Base-by-base conservation (phyloP, 1,139 yeast genomes). In the Debaryomyces sp. region DNA sequence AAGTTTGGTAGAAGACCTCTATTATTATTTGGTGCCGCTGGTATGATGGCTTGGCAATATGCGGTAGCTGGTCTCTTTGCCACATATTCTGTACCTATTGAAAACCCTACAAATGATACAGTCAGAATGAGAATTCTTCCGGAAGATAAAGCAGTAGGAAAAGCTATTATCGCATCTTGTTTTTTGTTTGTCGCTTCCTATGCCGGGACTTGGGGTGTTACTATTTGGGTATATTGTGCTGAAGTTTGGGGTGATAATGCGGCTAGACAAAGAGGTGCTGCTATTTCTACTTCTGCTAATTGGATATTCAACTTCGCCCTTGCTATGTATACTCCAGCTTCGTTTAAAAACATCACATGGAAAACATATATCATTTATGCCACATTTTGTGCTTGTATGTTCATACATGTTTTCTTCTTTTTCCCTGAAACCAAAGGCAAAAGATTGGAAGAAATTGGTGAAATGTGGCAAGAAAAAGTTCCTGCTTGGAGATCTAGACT, bases 401-500 rank as follows among this genome's bases (percentile, higher is more conserved):
- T 77, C 74, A 48, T 81, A 47, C 87, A 81, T 57, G 85, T 85
- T 48, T 85, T 68, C 73, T 80, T 87, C 74, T 85, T 78, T 67
- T 84, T 81, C 81, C 77, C 85, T 54, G 82, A 80, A 65, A 84
- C 89, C 30, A 80, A 73, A 60, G 84, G 85, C 48, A 79, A 77
- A 66, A 74, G 86, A 50, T 74, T 84, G 72, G 88, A 84, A 68
- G 85, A 82, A 66, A 73, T 82, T 53, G 84, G 78, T 26, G 77
- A 79, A 72, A 72, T 82, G 73, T 84, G 85, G 81, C 76, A 67
- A 22, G 78, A 79, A 53, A 62, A 70, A 29, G 63, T 82, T 51
- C 87, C 87, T 50, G 86, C 88, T 37, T 83, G 88, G 87, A 75
- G 70, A 59, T 64, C 84, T 22, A 58, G 65, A 40, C 54, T 60